Base-by-base conservation (phyloP, 2,329 filamentous ascomycete species). In the Fusarium coicis region DNA sequence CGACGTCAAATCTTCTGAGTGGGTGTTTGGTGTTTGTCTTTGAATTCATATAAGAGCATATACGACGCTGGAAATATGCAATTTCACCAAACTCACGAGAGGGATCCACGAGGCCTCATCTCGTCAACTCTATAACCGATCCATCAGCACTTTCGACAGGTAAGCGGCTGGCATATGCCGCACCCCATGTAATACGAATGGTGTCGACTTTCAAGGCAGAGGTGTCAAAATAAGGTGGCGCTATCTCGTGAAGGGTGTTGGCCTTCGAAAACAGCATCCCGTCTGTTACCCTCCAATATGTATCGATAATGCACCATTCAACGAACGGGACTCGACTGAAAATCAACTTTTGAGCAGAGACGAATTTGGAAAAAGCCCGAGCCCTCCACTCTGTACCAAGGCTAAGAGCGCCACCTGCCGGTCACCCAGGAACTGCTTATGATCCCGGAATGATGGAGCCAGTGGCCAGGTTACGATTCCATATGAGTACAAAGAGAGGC, bases 371-470 rank as follows among this genome's bases (percentile, higher is more conserved):
- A 68, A 57, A 34, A 57, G 40, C 40, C 39, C 32, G n/a, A 55
- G 47, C 49, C 43, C 36, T 62, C 37, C 42, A 42, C 46, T 34
- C 19, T 21, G 30, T 43, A 43, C 15, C n/a, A 55, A 36, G 42
- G 44, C 60, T 37, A 70, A 53, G 53, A 66, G 39, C 66, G 70
- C 70, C 66, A 73, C 70, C 61, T 73, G 70, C 49, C 53, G 44
- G 47, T 63, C 60, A 70, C 66, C 19, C 52, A 73, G 70, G 70
- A 50, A 66, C 59, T 50, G 53, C 26, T 28, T 49, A 39, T 56
- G 42, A 63, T 42, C 66, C 56, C 37, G 43, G 49, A 64, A 65
- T 23, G 67, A 62, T 49, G 59, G 64, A 63, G 42, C 56, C 66
- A 63, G 49, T 68, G 50, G 43, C 64, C 50, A 32, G 50, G 57